Evolutionary conservation across 2,329 filamentous ascomycete genomes (phyloP), one percentile per base, ranked within the genome.

Genomic region (Neonectria faginata): DNA sequence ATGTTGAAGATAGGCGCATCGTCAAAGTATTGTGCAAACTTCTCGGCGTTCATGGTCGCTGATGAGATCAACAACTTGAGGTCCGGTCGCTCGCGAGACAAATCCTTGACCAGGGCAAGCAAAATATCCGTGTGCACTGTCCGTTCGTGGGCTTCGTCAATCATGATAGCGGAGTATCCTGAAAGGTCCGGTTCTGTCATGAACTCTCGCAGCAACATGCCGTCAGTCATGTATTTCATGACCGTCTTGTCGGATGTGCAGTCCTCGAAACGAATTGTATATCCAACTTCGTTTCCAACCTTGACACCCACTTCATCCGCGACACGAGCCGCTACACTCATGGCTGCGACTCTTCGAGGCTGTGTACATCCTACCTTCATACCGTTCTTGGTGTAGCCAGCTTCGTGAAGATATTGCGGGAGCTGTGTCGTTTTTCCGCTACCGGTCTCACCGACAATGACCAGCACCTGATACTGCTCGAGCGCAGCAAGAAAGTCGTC

Each of bases 141-240:
- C 70, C 96, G 86, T 77, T 99, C 96, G 86, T 99, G 96, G 0
- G 96, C 96, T 78, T 99, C 96, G 76, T 99, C 96, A 61, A 99
- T 95, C 91, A 99, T 97, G 67, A 99, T 81, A 12, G 91, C 92
- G 5, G 92, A 92, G 73, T 98, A 98, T 16, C 89, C 89, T 1
- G 89, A 87, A 6, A 98, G 82, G 70, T 95, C 90, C 0, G 95
- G 94, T 73, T 97, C 93, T 0, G 93, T 95, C 81, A 97, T 88
- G 69, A 97, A 92, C 76, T 97, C 93, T 75, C 94, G 87, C 31
- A 98, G 83, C 42, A 98, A 83, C 91, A 98, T 97, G 76, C 96
- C 96, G 74, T 99, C 96, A 0, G 96, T 99, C 92, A 97, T 95
- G 79, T 97, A 98, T 79, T 97, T 97, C 59, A 99, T 81, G 8